Evolutionary conservation across 2,329 filamentous ascomycete species (phyloP), one percentile per base, ranked within the genome.

Genomic region (Zarea fungicola): DNA sequence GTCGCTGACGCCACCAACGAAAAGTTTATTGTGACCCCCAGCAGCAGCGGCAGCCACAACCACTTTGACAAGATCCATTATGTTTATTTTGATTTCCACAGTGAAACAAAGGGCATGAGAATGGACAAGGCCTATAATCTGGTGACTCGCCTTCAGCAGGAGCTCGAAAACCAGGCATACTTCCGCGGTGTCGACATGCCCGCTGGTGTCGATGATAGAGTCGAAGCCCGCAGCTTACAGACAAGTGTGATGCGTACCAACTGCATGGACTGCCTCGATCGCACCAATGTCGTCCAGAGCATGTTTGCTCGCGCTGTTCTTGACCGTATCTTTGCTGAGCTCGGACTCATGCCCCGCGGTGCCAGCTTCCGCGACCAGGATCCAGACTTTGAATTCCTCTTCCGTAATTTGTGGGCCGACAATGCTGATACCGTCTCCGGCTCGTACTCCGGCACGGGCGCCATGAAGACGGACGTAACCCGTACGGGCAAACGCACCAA

Each of bases 261-360:
- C 67, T 99, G 93, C 72, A 99, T 99, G 93, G 93, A 99, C 69
- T 99, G 95, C 57, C 80, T 99, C 13, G 93, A 99, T 68, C 87
- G 93, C 46, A 99, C 93, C 46, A 99, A 99, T 60, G 91, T 99
- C 6, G 89, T 99, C 4, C 93, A 99, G 70, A 95, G 89, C 66
- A 96, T 97, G 87, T 81, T 99, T 51, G 93, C 88, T 9, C 85
- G 92, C 44, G 91, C 84, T 80, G 87, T 89, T 13, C 74, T 99
- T 34, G 91, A 91, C 53, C 85, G 90, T 55, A 93, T 96, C 74
- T 82, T 99, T 50, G 80, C 84, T 54, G 92, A 97, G 58, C 72
- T 89, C 4, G 91, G 91, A 29, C 72, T 96, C 44, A 79, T 97
- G 59, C 69, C 80, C 45, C 79, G 81, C 22, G 90, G 90, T 48